These are phyloP conservation scores for Phytophthora europaea DNA, from an alignment of 352 stramenopile genomes.

Conservation along the genomic window DNA sequence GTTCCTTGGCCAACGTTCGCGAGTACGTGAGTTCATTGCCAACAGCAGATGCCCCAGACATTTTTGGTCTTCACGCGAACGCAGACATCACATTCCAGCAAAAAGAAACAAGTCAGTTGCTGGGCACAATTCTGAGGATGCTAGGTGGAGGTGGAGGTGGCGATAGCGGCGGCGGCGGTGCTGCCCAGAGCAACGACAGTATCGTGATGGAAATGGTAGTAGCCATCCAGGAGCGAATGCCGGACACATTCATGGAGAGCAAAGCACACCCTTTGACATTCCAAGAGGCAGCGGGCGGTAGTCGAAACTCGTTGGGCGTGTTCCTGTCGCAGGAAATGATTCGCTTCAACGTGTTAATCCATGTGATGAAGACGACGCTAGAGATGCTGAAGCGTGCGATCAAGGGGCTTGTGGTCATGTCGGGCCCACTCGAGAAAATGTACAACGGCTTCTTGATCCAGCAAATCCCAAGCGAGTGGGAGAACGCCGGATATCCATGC, in stretches of 20 bases:
- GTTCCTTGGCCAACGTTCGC: slow-evolving; percentile 65
- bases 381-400: slow-evolving; percentile 92
- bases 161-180: slow-evolving; percentile 49
- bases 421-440: slow-evolving; percentile 90
- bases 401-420: slow-evolving; percentile 93
- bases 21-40: slow-evolving; percentile 90
- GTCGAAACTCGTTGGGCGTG: slow-evolving; percentile 94
- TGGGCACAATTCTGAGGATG: slow-evolving; percentile 82
- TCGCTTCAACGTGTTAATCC: slow-evolving; percentile 91
- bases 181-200: slow-evolving; percentile 70
- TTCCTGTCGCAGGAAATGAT: slow-evolving; percentile 94
- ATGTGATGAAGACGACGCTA: slow-evolving; percentile 88
- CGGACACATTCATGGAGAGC: slow-evolving; percentile 66
- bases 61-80: slow-evolving; percentile 95
- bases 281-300: slow-evolving; percentile 76
- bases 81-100: slow-evolving; percentile 96
- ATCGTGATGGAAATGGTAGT: slow-evolving; percentile 90
- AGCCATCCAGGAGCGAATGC: slow-evolving; percentile 86
- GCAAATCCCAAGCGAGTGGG: slow-evolving; percentile 89
- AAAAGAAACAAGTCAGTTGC: slow-evolving; percentile 88
- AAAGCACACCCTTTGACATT: slow-evolving; percentile 88
- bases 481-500: slow-evolving; percentile 92
- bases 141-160: slow-evolving; percentile 70
- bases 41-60: slow-evolving; percentile 87
- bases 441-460: slow-evolving; percentile 94